Base-by-base conservation (phyloP, 2,329 filamentous ascomycete genomes). In the Tolypocladium nubicola region DNA sequence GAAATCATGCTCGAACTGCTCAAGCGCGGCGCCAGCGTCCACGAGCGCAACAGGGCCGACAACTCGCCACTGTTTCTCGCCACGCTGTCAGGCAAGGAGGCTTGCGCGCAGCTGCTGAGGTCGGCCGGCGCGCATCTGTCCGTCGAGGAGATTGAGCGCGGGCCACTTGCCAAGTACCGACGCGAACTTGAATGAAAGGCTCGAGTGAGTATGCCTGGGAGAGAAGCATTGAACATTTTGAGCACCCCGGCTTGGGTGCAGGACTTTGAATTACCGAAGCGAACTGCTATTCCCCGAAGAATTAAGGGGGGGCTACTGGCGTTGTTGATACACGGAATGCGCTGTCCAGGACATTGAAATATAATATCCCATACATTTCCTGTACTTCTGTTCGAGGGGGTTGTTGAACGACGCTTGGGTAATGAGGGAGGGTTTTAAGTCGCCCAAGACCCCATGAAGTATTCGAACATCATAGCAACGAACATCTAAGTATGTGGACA, bases 41-140 rank as follows among this genome's bases (percentile, higher is more conserved):
- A 88, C 67, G 78, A 79, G 47, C 74, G 85, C 47, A 88, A 88
- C 68, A 73, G 78, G 53, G 85, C 83, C 11, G 80, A 85, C 63
- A 85, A 86, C 68, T 87, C 84, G 4, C 82, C 85, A 11, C 74
- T 88, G 14, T 87, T 83, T 65, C 73, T 88, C 14, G 85, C 85
- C 6, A 77, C 79, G 62, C 76, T 84, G 67, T 78, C 77, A 43
- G 81, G 81, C 3, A 80, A 80, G 54, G 70, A 72, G 5, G 79
- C 78, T 57, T 79, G 78, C 57, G 80, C 82, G 0, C 69, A 72
- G 54, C 65, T 88, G 58, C 69, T 88, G 50, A 76, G 73, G 58
- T 77, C 81, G 45, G 82, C 82, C 0, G 85, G 85, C 1, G 85
- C 82, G 0, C 78, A 83, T 67, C 69, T 87, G 19, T 84, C 70